A percentile compares a stretch with the other conserved stretches of the same genome.
These are phyloP conservation scores for Leccinum subspadiceum DNA, from an alignment of 1,284 basidiomycete genomes.

Conservation along the genomic window DNA sequence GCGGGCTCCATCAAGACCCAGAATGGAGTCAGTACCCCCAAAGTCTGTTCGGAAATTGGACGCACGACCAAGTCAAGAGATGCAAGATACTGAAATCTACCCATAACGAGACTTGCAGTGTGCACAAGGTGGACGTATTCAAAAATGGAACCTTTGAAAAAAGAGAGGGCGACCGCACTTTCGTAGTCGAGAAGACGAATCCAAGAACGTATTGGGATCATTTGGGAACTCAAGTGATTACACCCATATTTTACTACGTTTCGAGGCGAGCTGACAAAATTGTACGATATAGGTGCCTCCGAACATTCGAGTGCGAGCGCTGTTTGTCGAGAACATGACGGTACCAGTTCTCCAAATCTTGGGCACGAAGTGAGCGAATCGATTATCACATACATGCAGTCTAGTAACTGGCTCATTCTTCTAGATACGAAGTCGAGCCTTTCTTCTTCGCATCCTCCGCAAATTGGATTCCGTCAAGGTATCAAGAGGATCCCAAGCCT, in stretches of 20 bases:
- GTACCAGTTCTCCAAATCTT: slow-evolving; percentile 51
- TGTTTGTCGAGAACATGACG: slow-evolving; percentile 52
- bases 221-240: slow-evolving; percentile 13
- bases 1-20: slow-evolving; percentile 1
- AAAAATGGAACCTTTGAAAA: slow-evolving; percentile 33
- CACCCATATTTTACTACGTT: not conserved
- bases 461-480: slow-evolving; percentile 56
- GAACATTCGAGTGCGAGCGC: slow-evolving; percentile 41
- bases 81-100: slow-evolving; percentile 37
- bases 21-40: slow-evolving; percentile 43
- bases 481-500: slow-evolving; percentile 43
- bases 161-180: slow-evolving; percentile 6
- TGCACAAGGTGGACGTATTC: slow-evolving; percentile 44
- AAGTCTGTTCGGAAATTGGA: slow-evolving; percentile 54
- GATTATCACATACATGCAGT: not conserved
- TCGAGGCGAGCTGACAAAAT: slow-evolving; percentile 4
- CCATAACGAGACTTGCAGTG: slow-evolving; percentile 30
- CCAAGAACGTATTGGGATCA: slow-evolving; percentile 19
- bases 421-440: slow-evolving; percentile 44
- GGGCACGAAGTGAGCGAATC: slow-evolving; percentile 42
- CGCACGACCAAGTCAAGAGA: slow-evolving; percentile 40
- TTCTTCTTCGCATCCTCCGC: slow-evolving; percentile 58
- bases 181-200: slow-evolving; percentile 5
- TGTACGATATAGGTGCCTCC: slow-evolving; percentile 23
- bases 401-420: slow-evolving; percentile 1